A percentile compares a stretch with the other conserved stretches of the same genome.
Evolutionary conservation across 495 filamentous ascomycete genomes (phyloP).

Genomic region (Penicillium bialowiezense): DNA sequence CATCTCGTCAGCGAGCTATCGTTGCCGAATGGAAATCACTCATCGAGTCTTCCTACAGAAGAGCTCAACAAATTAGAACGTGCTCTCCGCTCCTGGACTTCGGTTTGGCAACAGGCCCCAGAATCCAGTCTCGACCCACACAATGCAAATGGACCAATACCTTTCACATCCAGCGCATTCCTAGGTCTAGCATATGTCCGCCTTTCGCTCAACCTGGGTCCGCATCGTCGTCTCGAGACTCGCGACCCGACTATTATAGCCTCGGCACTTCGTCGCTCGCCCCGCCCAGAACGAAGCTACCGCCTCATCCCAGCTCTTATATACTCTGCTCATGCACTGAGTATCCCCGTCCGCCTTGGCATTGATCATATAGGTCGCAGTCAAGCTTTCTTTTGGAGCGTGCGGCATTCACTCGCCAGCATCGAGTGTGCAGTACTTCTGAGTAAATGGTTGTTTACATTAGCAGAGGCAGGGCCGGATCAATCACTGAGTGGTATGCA

Average conservation of each 20-base stretch:
- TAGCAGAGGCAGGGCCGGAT: conserved; percentile 29
- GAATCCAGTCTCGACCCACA: conserved; percentile 42
- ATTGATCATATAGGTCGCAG: conserved; percentile 45
- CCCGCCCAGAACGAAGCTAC: conserved; percentile 35
- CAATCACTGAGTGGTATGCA: conserved; percentile 33
- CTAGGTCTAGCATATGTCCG: conserved; percentile 41
- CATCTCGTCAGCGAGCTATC: conserved; percentile 41
- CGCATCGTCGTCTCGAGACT: conserved; percentile 36
- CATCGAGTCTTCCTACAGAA: conserved; percentile 32
- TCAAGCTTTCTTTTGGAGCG: conserved; percentile 49
- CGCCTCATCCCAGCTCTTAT: conserved; percentile 38
- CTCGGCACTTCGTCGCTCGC: conserved; percentile 28
- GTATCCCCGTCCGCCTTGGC: conserved; percentile 38
- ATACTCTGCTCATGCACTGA: conserved; percentile 38
- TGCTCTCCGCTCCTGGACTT: conserved; percentile 39
- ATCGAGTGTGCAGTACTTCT: conserved; percentile 48
- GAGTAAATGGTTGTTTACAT: conserved; percentile 47
- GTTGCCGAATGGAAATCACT: conserved; percentile 32
- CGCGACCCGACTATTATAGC: conserved; percentile 36
- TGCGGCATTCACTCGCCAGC: conserved; percentile 46
- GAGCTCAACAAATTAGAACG: conserved; percentile 39
- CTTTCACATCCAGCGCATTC: conserved; percentile 40
- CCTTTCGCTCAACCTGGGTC: conserved; percentile 35
- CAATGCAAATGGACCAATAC: conserved; percentile 39
- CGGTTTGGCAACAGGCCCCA: conserved; percentile 42